These are phyloP conservation scores for Vigna radiata DNA, from an alignment of 306 rosid species.

Conservation along the genomic window DNA sequence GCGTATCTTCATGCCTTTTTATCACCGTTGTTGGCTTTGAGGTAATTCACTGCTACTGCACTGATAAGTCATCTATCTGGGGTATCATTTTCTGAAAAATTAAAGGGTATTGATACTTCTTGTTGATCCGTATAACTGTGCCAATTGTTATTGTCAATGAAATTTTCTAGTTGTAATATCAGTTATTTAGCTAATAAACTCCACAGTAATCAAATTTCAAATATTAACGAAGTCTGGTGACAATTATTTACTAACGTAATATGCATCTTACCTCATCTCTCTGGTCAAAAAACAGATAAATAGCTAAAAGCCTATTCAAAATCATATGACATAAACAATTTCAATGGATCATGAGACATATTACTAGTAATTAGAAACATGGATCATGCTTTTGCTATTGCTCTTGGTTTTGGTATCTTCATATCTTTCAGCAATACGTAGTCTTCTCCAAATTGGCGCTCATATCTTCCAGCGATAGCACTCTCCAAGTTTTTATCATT, in stretches of 20 bases:
- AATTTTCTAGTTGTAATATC: neutral
- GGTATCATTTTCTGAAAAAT: neutral
- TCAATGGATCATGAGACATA: neutral
- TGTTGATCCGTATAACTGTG: neutral
- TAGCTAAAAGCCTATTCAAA: no score
- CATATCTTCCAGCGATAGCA: no score
- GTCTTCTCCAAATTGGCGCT: no score
- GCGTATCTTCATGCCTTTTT: slow-evolving; percentile 26
- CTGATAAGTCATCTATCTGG: neutral
- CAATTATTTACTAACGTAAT: neutral
- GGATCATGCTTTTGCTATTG: neutral
- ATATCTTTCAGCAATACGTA: no score
- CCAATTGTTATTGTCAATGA: neutral
- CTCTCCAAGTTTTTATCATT: no score
- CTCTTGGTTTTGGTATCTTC: no score
- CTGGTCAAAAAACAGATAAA: neutral
- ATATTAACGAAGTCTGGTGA: neutral
- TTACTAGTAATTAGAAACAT: neutral
- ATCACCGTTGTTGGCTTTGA: slow-evolving; percentile 5
- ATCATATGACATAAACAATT: no score
- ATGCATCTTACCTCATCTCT: neutral
- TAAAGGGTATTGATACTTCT: neutral
- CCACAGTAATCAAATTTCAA: neutral
- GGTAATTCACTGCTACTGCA: slow-evolving; percentile 9
- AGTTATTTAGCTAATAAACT: no score